A percentile compares a stretch with the other conserved stretches of the same genome.
These are phyloP conservation scores for Penicillium sp. DNA, from an alignment of 2,329 filamentous ascomycete genomes.

Conservation along the genomic window DNA sequence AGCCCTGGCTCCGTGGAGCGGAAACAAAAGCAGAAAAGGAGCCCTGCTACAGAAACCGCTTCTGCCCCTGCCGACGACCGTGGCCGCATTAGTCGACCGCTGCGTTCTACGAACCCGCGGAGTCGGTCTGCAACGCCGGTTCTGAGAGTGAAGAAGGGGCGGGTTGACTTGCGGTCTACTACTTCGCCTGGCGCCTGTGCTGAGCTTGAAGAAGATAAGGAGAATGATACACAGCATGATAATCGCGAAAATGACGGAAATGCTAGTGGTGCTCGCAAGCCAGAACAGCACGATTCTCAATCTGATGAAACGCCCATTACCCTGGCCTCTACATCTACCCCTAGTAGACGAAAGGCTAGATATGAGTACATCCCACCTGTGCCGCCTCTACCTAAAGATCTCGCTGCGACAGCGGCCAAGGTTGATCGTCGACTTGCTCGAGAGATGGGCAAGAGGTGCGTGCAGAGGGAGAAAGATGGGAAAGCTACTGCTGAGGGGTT, in stretches of 20 bases:
- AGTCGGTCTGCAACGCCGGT: constrained; percentile 21
- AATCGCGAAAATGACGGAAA: neutral
- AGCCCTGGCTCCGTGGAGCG: constrained; percentile 42
- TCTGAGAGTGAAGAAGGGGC: constrained; percentile 32
- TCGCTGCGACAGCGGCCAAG: constrained; percentile 35
- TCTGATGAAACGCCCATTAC: constrained; percentile 22
- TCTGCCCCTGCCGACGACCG: constrained; percentile 20
- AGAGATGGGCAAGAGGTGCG: constrained; percentile 29
- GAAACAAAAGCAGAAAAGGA: constrained; percentile 24
- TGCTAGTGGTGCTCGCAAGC: neutral
- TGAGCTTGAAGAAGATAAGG: constrained; percentile 20
- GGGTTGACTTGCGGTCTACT: constrained; percentile 27
- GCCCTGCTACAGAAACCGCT: constrained; percentile 9
- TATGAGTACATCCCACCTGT: constrained; percentile 47
- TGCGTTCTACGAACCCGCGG: constrained; percentile 25
- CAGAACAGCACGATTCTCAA: constrained; percentile 20
- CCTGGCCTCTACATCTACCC: constrained; percentile 22
- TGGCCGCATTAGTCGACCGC: constrained; percentile 22
- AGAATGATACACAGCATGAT: constrained; percentile 19
- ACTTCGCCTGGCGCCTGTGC: constrained; percentile 3
- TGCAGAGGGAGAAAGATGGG: neutral
- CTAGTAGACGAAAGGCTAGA: constrained; percentile 22
- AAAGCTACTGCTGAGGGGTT: constrained; percentile 33
- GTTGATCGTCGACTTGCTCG: constrained; percentile 28
- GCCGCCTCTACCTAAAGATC: constrained; percentile 44